Conservation (phyloP, 441 rosid species). For the Metrosideros polymorpha region DNA sequence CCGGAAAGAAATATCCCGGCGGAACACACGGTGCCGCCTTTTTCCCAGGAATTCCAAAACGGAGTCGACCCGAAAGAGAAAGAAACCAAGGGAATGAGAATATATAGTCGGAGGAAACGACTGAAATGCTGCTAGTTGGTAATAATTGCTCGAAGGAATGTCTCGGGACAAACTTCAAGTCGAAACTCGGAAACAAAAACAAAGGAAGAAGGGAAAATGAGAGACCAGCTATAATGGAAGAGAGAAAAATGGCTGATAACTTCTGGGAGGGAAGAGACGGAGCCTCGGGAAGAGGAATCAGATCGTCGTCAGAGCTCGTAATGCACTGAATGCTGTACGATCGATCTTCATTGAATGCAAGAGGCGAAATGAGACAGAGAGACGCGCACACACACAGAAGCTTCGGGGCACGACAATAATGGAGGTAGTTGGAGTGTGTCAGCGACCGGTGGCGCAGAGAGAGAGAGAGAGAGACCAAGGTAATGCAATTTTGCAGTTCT, state of each 20-base stretch:
- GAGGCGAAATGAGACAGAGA: not conserved
- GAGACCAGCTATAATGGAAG: not conserved
- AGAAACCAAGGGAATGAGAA: not conserved
- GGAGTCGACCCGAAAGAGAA: not conserved
- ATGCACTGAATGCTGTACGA: not conserved
- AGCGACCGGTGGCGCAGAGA: not conserved
- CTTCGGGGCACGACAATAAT: not conserved
- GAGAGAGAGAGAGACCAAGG: not conserved
- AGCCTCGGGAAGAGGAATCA: not conserved
- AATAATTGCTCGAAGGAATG: not conserved
- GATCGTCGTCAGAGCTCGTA: not conserved
- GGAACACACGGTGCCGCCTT: not conserved
- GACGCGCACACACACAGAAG: too few species aligned
- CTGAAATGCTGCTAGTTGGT: not conserved
- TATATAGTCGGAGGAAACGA: not conserved
- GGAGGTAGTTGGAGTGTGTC: slow-evolving; percentile 18
- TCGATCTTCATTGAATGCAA: not conserved
- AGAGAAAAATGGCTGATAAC: not conserved
- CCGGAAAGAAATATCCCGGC: not conserved
- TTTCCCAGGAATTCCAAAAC: not conserved
- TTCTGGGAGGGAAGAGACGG: not conserved
- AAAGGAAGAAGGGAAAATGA: not conserved
- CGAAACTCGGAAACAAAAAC: not conserved
- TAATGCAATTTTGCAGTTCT: not conserved
- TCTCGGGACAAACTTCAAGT: not conserved